A percentile compares a stretch with the other conserved stretches of the same genome.
These are phyloP conservation scores for Trichoderma semiorbis DNA, from an alignment of 2,329 filamentous ascomycete genomes.

Conservation along the genomic window DNA sequence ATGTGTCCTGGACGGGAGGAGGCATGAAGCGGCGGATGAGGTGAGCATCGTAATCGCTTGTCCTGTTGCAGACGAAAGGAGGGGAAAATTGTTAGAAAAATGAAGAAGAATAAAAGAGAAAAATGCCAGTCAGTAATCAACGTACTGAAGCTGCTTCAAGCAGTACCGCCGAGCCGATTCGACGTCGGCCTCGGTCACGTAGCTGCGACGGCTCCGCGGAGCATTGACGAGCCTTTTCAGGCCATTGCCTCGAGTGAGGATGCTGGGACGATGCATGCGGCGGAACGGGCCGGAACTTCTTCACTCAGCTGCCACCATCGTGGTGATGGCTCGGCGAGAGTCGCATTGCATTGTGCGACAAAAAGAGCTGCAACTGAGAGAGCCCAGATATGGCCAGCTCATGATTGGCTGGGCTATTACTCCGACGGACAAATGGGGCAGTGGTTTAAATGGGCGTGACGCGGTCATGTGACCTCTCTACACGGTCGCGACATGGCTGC, in stretches of 20 bases:
- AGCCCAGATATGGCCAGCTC: not conserved
- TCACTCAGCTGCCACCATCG: conserved; percentile 10
- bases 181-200: conserved; percentile 50
- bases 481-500: conserved; percentile 25
- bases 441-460: conserved; percentile 20
- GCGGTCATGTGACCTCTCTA: conserved; percentile 41
- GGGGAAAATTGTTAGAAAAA: no score
- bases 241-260: conserved; percentile 32
- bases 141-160: conserved; percentile 49
- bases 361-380: not conserved
- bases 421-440: conserved; percentile 10
- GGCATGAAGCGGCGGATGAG: conserved; percentile 84
- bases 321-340: conserved; percentile 5
- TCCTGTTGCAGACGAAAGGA: conserved; percentile 45
- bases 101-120: no score
- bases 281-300: not conserved
- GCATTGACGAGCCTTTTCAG: conserved; percentile 35
- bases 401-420: conserved; percentile 10
- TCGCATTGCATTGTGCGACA: conserved; percentile 10
- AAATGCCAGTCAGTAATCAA: not conserved
- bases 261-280: conserved; percentile 40
- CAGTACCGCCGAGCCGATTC: conserved; percentile 54
- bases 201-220: conserved; percentile 30
- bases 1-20: conserved; percentile 69
- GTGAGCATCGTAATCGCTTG: conserved; percentile 87